Conservation (phyloP, 1,284 basidiomycete genomes). For the Melampsora americana region DNA sequence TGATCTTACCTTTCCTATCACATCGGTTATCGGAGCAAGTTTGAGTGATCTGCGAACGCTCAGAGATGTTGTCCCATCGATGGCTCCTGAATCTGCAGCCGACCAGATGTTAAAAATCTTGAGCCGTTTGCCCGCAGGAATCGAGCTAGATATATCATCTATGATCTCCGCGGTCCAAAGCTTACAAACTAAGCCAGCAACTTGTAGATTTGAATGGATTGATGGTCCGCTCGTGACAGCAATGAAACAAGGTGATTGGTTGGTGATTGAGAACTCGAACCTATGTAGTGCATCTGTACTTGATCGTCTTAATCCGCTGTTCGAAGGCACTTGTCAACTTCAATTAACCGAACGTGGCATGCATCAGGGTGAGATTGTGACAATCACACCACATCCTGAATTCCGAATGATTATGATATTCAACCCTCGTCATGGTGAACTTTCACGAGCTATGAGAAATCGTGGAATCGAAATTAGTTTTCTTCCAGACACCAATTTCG, state of each 20-base stretch:
- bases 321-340: slow-evolving; percentile 77
- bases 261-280: slow-evolving; percentile 89
- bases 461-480: slow-evolving; percentile 80
- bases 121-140: slow-evolving; percentile 52
- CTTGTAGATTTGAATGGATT: slow-evolving; percentile 76
- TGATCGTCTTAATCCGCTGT: slow-evolving; percentile 93
- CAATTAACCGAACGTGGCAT: slow-evolving; percentile 85
- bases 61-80: slow-evolving; percentile 43
- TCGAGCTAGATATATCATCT: background rate
- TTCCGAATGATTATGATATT: slow-evolving; percentile 95
- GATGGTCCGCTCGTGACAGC: slow-evolving; percentile 90
- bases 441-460: slow-evolving; percentile 97
- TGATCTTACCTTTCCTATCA: background rate
- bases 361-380: slow-evolving; percentile 70
- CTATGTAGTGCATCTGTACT: slow-evolving; percentile 91
- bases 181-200: slow-evolving; percentile 10
- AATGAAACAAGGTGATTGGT: slow-evolving; percentile 81
- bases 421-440: slow-evolving; percentile 84
- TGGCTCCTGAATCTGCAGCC: slow-evolving; percentile 5
- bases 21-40: slow-evolving; percentile 12
- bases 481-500: slow-evolving; percentile 23
- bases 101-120: background rate
- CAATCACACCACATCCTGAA: slow-evolving; percentile 75
- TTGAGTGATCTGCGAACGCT: slow-evolving; percentile 5
- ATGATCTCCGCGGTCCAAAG: background rate